Evolutionary conservation across 2,329 filamentous ascomycete species (phyloP).

Genomic region (Mariannaea elegans): DNA sequence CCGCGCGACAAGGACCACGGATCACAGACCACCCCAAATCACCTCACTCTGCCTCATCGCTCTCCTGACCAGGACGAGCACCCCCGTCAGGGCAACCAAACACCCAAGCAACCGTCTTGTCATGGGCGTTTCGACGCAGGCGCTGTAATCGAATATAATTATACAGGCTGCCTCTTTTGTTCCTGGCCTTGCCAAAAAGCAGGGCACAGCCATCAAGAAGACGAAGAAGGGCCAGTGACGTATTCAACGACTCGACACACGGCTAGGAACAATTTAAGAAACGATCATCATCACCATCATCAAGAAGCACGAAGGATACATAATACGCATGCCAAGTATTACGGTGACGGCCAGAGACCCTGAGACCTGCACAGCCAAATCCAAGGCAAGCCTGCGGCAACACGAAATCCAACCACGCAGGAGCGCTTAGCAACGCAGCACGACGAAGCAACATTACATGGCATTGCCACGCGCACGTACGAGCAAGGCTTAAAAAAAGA

Average conservation of each 20-base stretch:
- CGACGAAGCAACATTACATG: background rate
- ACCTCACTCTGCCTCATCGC: slow-evolving; percentile 39
- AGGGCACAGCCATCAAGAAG: slow-evolving; percentile 28
- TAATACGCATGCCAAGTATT: slow-evolving; percentile 32
- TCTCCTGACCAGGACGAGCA: slow-evolving; percentile 40
- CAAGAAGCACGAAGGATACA: background rate
- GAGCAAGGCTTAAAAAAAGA: slow-evolving; percentile 1
- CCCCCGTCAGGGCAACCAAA: slow-evolving; percentile 36
- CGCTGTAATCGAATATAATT: slow-evolving; percentile 29
- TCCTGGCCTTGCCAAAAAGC: slow-evolving; percentile 29
- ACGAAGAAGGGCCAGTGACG: slow-evolving; percentile 27
- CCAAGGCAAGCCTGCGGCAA: slow-evolving; percentile 2
- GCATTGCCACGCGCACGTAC: background rate
- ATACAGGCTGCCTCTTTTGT: slow-evolving; percentile 29
- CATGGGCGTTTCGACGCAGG: slow-evolving; percentile 24
- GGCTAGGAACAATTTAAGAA: slow-evolving; percentile 29
- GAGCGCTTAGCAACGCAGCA: background rate
- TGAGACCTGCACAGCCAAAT: slow-evolving; percentile 14
- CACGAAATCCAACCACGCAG: slow-evolving; percentile 12
- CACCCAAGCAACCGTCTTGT: slow-evolving; percentile 33
- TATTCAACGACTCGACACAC: slow-evolving; percentile 29
- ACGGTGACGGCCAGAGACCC: background rate
- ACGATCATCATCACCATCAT: slow-evolving; percentile 12
- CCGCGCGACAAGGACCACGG: slow-evolving; percentile 35
- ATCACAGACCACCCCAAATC: slow-evolving; percentile 39